Evolutionary conservation across 345 rosid genomes (phyloP).

Genomic region (Hypericum androsaemum): DNA sequence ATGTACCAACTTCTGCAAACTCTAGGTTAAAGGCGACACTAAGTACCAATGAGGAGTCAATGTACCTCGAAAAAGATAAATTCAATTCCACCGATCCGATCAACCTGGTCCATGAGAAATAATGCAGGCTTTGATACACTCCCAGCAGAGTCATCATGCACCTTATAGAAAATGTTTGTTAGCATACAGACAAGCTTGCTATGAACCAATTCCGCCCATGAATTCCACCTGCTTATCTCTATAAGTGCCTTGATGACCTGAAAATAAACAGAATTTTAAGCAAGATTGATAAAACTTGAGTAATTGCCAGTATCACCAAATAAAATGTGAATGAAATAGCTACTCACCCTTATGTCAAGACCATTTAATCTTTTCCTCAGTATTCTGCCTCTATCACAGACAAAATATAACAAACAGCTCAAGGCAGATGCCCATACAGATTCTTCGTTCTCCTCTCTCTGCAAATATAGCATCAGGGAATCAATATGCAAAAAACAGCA

Average conservation of each 20-base stretch:
- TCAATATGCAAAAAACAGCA: conserved; percentile 5
- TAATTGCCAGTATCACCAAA: no score
- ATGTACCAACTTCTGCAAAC: no score
- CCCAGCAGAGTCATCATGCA: conserved; percentile 42
- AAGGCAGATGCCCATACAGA: conserved; percentile 95
- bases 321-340: conserved; percentile 8
- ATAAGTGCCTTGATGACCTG: conserved; percentile 84
- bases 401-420: conserved; percentile 93
- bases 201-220: conserved; percentile 97
- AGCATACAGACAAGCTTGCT: conserved; percentile 85
- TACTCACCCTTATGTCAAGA: conserved; percentile 91
- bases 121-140: conserved; percentile 30
- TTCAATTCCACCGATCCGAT: conserved; percentile 90
- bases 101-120: conserved; percentile 78
- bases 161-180: conserved; percentile 78
- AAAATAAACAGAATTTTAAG: conserved; percentile 7
- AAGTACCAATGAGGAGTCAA: no score
- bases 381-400: conserved; percentile 83
- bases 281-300: background rate
- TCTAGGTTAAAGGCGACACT: no score
- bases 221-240: conserved; percentile 61
- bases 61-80: conserved; percentile 84
- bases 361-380: conserved; percentile 68
- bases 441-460: conserved; percentile 86
- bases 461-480: conserved; percentile 10